Evolutionary conservation across 768 basidiomycete genomes (phyloP), one percentile per base, ranked within the genome.

Genomic region (Suillus luteus): DNA sequence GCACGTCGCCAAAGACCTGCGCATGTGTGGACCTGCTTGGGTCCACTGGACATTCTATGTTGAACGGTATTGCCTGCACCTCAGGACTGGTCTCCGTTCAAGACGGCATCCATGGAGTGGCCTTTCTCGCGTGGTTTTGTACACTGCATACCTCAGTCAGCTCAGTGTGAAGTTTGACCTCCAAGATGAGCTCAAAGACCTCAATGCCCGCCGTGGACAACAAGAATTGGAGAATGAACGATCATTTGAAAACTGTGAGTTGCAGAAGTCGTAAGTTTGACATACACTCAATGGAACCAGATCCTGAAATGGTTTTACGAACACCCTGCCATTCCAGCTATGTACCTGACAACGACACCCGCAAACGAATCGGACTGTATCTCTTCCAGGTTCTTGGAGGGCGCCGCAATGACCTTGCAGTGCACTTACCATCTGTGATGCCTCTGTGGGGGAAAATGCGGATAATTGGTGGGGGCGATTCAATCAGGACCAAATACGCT

Each of bases 361-460:
- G 9, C 37, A 19, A 43, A 35, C n/a, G 2, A 44, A 40, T 60
- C n/a, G 14, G 37, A 35, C 6, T 44, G 17, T 60, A 60, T 44
- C 33, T 60, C 31, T 44, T 14, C n/a, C 38, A 41, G 44, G 24
- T 60, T 35, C 38, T 60, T 27, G 22, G 59, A 43, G 43, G 59
- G 24, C 22, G 31, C 1, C 12, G 2, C 44, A 46, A 38, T 19
- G 40, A 46, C 2, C 33, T 60, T 15, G 12, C 31, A 33, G 14
- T 27, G 33, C 41, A 46, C 22, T 44, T 60, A 3, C 59, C 59
- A 19, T 38, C 22, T 22, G 59, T 48, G 31, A 60, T 60, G 59
- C 59, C 41, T 46, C 43, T 60, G 22, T 60, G 59, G 59, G 59
- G 59, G 31, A 60, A 60, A n/a, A 44, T 46, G 11, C 31, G 24